phyloP scores from a whole-genome alignment of 768 basidiomycete species.

The Suillus ampliporus region DNA sequence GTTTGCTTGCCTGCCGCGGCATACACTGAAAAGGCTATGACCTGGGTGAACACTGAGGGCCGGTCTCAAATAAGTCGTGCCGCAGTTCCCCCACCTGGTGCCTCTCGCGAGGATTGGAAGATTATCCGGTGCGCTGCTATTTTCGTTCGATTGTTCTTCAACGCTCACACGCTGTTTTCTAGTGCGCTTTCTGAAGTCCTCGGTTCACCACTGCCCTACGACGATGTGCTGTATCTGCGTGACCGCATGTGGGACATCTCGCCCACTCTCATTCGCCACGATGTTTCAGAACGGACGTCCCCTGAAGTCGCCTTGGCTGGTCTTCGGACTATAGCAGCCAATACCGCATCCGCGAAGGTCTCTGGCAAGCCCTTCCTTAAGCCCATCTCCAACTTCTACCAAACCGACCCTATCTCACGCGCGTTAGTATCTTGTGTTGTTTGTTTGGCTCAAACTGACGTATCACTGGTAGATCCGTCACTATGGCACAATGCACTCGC shows the following conservation, averaged over 20 bases:
- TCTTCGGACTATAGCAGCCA: slow-evolving; percentile 58
- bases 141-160: neutral
- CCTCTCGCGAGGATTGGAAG: slow-evolving; percentile 97
- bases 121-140: slow-evolving; percentile 72
- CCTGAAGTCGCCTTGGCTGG: slow-evolving; percentile 73
- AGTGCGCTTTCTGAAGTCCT: slow-evolving; percentile 91
- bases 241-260: slow-evolving; percentile 98
- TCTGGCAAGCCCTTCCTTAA: slow-evolving; percentile 69
- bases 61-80: slow-evolving; percentile 88
- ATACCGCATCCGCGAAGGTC: slow-evolving; percentile 59
- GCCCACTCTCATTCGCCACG: slow-evolving; percentile 87
- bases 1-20: slow-evolving; percentile 92
- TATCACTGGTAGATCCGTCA: slow-evolving; percentile 67
- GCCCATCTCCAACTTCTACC: slow-evolving; percentile 92
- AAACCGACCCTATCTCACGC: slow-evolving; percentile 94
- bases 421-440: slow-evolving; percentile 60
- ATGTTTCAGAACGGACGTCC: slow-evolving; percentile 78
- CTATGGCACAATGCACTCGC: slow-evolving; percentile 93
- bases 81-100: slow-evolving; percentile 94
- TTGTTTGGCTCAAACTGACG: slow-evolving; percentile 7
- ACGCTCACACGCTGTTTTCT: slow-evolving; percentile 5
- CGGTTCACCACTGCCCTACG: slow-evolving; percentile 85
- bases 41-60: slow-evolving; percentile 98
- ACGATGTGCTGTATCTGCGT: slow-evolving; percentile 80
- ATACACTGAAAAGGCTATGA: slow-evolving; percentile 90